Base-by-base conservation (phyloP, 2,329 filamentous ascomycete species). In the Raffaelea deltoideospora region DNA sequence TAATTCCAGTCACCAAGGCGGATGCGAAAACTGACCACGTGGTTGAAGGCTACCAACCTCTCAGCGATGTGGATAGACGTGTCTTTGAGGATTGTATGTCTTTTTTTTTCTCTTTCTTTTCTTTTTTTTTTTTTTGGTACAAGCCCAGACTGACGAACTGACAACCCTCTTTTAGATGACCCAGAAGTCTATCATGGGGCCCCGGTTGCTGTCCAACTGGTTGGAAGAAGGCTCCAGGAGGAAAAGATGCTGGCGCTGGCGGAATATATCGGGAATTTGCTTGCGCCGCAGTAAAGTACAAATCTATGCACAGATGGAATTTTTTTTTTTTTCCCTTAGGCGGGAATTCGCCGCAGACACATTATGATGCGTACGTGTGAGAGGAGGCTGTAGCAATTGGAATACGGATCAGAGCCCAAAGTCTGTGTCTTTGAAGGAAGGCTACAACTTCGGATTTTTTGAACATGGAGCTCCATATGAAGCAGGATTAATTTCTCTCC, bases 1-100 rank as follows among this genome's bases (percentile, higher is more conserved):
- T 73, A 0, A 78, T 82, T 48, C 77, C 77, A 0, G 70, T 68
- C 1, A 41, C 41, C 18, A 35, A 17, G 23, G 38, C 36, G 4
- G 37, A 39, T 17, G 33, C 5, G 21, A 17, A 2, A 31, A 26
- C 10, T 26, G 21, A 42, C 31, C 10, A 30, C 10, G 21, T 15
- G 10, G 32, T 37, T 9, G 23, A 33, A 10, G 21, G 10, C 14
- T 39, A 37, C 17, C 20, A 27, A 19, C 37, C 38, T 10, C 21
- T 26, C 26, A 41, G 29, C 19, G 37, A 31, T 19, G 14, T 34
- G 7, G 39, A 41, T 27, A 31, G 31, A n/a, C 15, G n/a, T 13
- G 22, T 41, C 17, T 24, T 34, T 8, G 39, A 35, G 6, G 27
- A 38, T 23, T 41, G 34, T 37, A 37, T 9, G 38, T 31, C 10